Evolutionary conservation across 257 asterid genomes (phyloP), one percentile per base, ranked within the genome.

Genomic region (Haberlea rhodopensis): DNA sequence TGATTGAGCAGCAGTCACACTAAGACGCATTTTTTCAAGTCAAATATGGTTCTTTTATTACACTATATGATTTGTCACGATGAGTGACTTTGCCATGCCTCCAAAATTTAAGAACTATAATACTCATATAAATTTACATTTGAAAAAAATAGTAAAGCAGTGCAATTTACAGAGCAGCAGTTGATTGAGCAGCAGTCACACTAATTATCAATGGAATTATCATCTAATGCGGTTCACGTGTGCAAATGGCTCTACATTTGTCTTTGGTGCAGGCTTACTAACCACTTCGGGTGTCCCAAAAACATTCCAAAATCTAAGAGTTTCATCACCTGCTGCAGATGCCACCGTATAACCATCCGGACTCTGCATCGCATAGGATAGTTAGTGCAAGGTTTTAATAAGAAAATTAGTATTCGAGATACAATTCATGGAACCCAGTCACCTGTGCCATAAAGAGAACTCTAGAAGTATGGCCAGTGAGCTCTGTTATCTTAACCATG

Each of bases 301-400:
- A 7, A 83, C 98, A 27, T 88, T 88, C 98, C 96, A 91, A 62
- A 91, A 91, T 68, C 95, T 75, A 55, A 90, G 89, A 10, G 95
- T 90, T 76, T 88, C 97, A 65, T 88, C 98, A 24, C 94, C 98
- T 8, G 98, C 96, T 62, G 98, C 98, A 60, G 98, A 84, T 5
- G 98, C 98, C 26, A 91, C 96, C 2, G 96, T 88, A 76, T 90
- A 86, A 20, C 98, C 96, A 76, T 88, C 95, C 4, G 96, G 98
- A 51, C 98, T 88, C 96, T 89, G 79, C n/a, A 67, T 10, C 18
- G 5, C 5, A 60, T 5, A n/a, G 18, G 7, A 34, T 2, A 34
- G 16, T 34, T 1, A 20, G 31, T 1, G 29, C 32, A 28, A 15
- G n/a, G 6, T 40, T 11, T 40, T 13, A 43, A 26, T 16, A 22